Percentiles rank a stretch among this genome's conserved stretches.
Conservation (phyloP, 1,284 basidiomycete species). For the Pterulicium gracile region DNA sequence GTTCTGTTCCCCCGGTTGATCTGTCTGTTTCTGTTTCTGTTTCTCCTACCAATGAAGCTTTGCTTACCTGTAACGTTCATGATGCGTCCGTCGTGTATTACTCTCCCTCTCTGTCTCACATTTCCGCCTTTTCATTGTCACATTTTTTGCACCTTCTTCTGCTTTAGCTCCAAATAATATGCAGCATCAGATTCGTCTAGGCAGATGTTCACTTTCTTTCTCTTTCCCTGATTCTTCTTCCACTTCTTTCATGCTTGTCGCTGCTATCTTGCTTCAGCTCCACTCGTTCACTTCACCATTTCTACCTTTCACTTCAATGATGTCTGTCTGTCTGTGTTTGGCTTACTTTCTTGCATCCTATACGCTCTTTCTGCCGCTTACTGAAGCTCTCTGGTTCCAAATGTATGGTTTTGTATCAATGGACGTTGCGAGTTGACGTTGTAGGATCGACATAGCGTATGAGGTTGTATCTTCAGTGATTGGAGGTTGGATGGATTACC, state of each 20-base stretch:
- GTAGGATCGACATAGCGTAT: conserved; percentile 1
- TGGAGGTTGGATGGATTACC: too few relatives aligned
- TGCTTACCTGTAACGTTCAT: background rate
- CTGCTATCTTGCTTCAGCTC: background rate
- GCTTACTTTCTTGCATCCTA: background rate
- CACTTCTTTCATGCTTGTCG: background rate
- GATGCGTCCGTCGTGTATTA: too few relatives aligned
- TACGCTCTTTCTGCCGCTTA: background rate
- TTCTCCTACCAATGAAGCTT: background rate
- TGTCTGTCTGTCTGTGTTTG: too few relatives aligned
- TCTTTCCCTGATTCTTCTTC: background rate
- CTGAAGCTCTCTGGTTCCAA: background rate
- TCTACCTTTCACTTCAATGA: too few relatives aligned
- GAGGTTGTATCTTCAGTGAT: background rate
- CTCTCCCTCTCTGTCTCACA: too few relatives aligned
- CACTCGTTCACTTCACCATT: background rate
- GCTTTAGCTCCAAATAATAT: background rate
- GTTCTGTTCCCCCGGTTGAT: background rate
- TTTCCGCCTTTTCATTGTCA: too few relatives aligned
- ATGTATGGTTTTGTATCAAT: background rate
- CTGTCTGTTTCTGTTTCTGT: background rate
- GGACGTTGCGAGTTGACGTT: background rate
- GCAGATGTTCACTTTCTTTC: background rate
- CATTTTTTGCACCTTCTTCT: background rate
- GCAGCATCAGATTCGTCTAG: background rate